These are phyloP conservation scores for Macrocybe gigantea DNA, from an alignment of 768 basidiomycete genomes.

Conservation along the genomic window DNA sequence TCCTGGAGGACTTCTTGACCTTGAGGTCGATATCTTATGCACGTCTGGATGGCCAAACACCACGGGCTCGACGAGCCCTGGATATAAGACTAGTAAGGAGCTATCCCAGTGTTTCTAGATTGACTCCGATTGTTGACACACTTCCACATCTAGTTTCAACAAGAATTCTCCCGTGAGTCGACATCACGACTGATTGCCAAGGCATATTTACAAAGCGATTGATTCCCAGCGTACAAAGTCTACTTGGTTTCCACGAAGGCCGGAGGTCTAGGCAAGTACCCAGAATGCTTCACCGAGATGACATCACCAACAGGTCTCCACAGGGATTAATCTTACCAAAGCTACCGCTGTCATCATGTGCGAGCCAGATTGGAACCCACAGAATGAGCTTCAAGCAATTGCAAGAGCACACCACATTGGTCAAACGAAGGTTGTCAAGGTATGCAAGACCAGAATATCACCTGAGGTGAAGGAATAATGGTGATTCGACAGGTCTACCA, in stretches of 20 bases:
- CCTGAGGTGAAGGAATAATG: neutral
- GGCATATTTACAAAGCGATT: conserved; percentile 1
- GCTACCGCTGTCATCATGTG: conserved; percentile 79
- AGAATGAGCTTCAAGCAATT: conserved; percentile 83
- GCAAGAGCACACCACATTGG: conserved; percentile 81
- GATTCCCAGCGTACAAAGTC: conserved; percentile 49
- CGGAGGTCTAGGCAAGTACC: conserved; percentile 53
- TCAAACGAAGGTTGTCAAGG: conserved; percentile 66
- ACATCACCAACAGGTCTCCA: conserved; percentile 16
- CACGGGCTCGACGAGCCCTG: conserved; percentile 46
- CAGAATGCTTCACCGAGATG: conserved; percentile 14
- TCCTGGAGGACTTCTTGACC: conserved; percentile 62
- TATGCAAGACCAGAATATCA: conserved; percentile 12
- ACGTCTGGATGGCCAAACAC: conserved; percentile 51
- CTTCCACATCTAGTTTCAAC: conserved; percentile 45
- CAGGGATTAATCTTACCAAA: conserved; percentile 79
- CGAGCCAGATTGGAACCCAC: conserved; percentile 65
- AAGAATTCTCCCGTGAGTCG: conserved; percentile 46
- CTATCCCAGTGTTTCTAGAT: neutral
- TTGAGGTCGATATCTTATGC: conserved; percentile 55
- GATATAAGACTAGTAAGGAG: conserved; percentile 49
- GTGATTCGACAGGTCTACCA: conserved; percentile 48
- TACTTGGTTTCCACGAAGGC: conserved; percentile 69
- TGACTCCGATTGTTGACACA: neutral
- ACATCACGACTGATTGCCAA: neutral